Evolutionary conservation across 345 rosid genomes (phyloP).

Genomic region (Lepidium didymum): DNA sequence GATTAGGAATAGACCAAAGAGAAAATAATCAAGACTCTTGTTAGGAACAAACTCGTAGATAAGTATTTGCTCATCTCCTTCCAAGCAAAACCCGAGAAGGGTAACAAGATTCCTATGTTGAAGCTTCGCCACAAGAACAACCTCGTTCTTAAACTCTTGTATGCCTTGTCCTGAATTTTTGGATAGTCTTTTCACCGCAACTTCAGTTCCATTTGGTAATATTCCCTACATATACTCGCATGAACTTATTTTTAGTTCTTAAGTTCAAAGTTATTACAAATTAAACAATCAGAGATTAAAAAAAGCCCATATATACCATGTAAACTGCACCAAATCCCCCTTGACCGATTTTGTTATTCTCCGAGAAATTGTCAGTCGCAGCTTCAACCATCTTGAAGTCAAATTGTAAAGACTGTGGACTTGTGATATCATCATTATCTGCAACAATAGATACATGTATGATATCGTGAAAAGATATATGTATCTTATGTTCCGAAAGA

Average conservation of each 20-base stretch:
- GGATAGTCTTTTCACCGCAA: not conserved
- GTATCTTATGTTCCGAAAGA: not conserved
- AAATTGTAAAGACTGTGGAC: not conserved
- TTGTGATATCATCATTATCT: not conserved
- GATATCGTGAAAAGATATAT: too few relatives aligned
- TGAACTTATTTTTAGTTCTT: too few relatives aligned
- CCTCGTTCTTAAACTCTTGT: constrained; percentile 11
- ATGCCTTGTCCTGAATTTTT: not conserved
- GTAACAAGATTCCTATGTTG: not conserved
- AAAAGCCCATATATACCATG: not conserved
- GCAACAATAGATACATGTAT: not conserved
- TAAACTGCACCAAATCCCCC: constrained; percentile 17
- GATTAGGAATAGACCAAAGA: not conserved
- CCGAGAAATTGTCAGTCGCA: not conserved
- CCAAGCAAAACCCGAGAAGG: not conserved
- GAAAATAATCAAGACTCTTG: constrained; percentile 4
- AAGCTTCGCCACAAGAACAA: not conserved
- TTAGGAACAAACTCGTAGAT: not conserved
- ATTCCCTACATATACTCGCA: not conserved
- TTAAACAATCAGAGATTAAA: too few relatives aligned
- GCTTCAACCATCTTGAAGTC: not conserved
- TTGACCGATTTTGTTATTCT: not conserved
- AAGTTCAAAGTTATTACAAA: too few relatives aligned
- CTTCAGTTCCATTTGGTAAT: not conserved
- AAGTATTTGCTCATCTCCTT: constrained; percentile 3